Percentiles rank a stretch among this genome's conserved stretches.
phyloP scores from a whole-genome alignment of 2,329 filamentous ascomycete genomes.

The Fragosphaeria purpurea region DNA sequence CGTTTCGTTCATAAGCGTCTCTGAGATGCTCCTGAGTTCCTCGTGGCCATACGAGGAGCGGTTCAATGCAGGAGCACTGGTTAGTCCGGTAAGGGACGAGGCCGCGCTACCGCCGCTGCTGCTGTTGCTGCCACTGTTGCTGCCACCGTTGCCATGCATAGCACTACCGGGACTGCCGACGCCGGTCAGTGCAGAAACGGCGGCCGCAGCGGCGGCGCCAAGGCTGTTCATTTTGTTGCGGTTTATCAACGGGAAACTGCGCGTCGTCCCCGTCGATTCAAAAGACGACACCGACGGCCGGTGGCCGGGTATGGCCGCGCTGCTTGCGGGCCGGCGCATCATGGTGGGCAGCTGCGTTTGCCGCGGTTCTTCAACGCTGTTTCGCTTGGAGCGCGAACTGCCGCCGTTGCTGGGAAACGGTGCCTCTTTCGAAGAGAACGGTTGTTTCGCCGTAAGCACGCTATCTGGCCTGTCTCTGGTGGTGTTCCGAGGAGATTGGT shows the following conservation, averaged over 20 bases:
- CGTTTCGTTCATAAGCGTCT: constrained; percentile 38
- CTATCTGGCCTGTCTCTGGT: constrained; percentile 1
- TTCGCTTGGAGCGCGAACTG: constrained; percentile 1
- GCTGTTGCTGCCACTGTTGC: neutral
- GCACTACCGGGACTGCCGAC: constrained; percentile 32
- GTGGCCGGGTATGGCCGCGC: constrained; percentile 30
- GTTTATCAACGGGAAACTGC: constrained; percentile 50
- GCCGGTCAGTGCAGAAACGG: constrained; percentile 16
- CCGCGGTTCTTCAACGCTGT: constrained; percentile 11
- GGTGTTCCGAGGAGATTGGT: too few species aligned
- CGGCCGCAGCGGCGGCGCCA: neutral
- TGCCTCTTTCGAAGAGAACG: too few species aligned
- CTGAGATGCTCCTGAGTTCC: constrained; percentile 37
- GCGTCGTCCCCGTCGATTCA: constrained; percentile 47
- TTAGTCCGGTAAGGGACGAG: neutral
- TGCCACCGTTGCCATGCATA: constrained; percentile 1
- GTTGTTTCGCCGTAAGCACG: neutral
- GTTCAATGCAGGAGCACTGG: neutral
- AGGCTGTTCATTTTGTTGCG: constrained; percentile 10
- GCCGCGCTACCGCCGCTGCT: neutral
- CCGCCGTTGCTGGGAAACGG: too few species aligned
- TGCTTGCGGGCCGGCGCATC: constrained; percentile 32
- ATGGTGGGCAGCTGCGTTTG: constrained; percentile 8
- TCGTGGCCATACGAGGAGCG: constrained; percentile 28
- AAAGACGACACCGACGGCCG: constrained; percentile 48